phyloP scores from a whole-genome alignment of 805 yeast species.

The Priceomyces castillae region DNA sequence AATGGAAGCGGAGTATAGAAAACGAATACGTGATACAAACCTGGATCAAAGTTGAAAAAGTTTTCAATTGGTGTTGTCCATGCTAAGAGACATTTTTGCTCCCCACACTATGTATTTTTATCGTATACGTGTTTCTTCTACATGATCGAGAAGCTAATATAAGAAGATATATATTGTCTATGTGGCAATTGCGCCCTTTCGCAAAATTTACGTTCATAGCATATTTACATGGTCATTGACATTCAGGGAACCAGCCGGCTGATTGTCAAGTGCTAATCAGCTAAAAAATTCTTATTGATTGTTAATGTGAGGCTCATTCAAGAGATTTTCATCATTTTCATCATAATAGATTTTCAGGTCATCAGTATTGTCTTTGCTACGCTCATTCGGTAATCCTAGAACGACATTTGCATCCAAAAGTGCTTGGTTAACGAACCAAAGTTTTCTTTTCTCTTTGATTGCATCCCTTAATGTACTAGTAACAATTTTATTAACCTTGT shows the following conservation, averaged over 20 bases:
- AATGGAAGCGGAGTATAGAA: no score
- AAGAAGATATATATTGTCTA: neutral
- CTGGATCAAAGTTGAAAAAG: no score
- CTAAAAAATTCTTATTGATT: neutral
- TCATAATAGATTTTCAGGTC: conserved; percentile 8
- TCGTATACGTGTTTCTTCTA: neutral
- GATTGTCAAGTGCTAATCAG: neutral
- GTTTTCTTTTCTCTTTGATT: conserved; percentile 30
- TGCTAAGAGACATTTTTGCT: neutral
- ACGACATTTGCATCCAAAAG: conserved; percentile 42
- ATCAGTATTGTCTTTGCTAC: conserved; percentile 1
- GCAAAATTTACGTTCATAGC: neutral
- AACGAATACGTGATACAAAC: no score
- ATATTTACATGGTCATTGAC: neutral
- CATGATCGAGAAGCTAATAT: neutral
- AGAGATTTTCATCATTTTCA: conserved; percentile 11
- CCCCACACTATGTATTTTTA: neutral
- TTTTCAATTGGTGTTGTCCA: no score
- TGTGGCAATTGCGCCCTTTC: neutral
- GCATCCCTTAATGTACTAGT: conserved; percentile 24
- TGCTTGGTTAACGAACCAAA: conserved; percentile 43
- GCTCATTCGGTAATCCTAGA: conserved; percentile 29
- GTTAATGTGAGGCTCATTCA: conserved; percentile 4
- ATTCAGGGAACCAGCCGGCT: neutral
- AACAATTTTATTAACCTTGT: conserved; percentile 37